phyloP scores from a whole-genome alignment of 2,329 filamentous ascomycete genomes.

The Lachnellula suecica region DNA sequence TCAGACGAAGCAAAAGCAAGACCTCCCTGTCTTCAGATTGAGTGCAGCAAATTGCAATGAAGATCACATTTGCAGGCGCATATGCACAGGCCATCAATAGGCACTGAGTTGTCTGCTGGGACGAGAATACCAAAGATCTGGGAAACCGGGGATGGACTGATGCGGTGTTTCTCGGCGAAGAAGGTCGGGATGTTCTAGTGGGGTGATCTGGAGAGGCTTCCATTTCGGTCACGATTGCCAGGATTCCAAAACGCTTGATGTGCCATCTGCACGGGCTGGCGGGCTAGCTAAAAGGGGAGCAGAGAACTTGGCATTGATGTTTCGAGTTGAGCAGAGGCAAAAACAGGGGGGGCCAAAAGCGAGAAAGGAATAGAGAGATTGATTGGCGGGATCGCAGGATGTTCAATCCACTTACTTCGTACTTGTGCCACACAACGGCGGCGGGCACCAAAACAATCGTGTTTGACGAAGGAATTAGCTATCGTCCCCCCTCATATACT shows the following conservation, averaged over 20 bases:
- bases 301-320: conserved; percentile 10
- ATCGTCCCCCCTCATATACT: no score
- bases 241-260: neutral
- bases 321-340: conserved; percentile 10
- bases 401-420: no score
- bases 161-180: neutral
- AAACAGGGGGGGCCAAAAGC: neutral
- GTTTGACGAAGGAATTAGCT: no score
- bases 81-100: neutral
- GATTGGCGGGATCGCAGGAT: no score
- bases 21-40: neutral
- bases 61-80: conserved; percentile 11
- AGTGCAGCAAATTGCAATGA: conserved; percentile 7
- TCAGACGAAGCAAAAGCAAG: conserved; percentile 13
- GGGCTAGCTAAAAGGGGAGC: neutral
- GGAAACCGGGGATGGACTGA: neutral
- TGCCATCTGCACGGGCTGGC: neutral
- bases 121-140: neutral
- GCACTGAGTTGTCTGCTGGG: neutral
- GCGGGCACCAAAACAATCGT: no score
- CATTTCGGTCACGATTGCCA: neutral
- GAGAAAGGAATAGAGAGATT: no score
- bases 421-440: no score
- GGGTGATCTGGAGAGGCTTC: neutral
- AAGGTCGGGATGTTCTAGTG: neutral